Base-by-base conservation (phyloP, 179 eudicot genomes). In the Carnegiea gigantea region DNA sequence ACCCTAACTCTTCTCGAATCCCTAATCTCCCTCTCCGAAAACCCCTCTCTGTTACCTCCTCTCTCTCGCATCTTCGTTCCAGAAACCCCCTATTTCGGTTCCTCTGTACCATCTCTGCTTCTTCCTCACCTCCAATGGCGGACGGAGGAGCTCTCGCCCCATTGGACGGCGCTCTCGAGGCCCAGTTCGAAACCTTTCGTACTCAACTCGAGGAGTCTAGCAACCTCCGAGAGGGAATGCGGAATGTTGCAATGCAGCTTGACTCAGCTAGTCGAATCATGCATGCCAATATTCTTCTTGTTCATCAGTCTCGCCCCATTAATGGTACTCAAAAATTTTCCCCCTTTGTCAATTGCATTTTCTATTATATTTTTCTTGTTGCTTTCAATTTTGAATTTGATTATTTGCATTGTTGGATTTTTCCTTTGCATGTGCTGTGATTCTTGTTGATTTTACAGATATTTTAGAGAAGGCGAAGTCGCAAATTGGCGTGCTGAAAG, bases 301-400 rank as follows among this genome's bases (percentile, higher is more conserved):
- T 92, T 83, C 97, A 96, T 78, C 99, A 96, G 43, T 91, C 97
- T 79, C 88, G 94, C 57, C 96, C 98, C 57, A 51, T 91, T 57
- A 53, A 90, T 51, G 98, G 98, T 95, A 88, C 28, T 13, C 36
- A 10, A 54, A 20, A 30, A 48, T 28, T 18, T 10, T 9, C 14
- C 57, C 1, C 23, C 48, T 4, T 9, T 1, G 20, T 23, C 33
- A n/a, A 5, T 12, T 5, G 3, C 24, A 21, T 70, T 80, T 24
- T 9, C 30, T 7, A 28, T 60, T 60, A 23, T 6, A 1, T 54
- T 72, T 12, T 20, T 57, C 62, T 57, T 57, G 20, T 20, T 57
- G 62, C 23, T 40, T 74, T 78, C 23, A 71, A 3, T 57, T 36
- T 38, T 26, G 24, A 23, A 15, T 30, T 44, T 17, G 7, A 18